Percentiles rank a stretch among this genome's conserved stretches.
Evolutionary conservation across 1,139 yeast genomes (phyloP).

Genomic region (Pichia sp.): DNA sequence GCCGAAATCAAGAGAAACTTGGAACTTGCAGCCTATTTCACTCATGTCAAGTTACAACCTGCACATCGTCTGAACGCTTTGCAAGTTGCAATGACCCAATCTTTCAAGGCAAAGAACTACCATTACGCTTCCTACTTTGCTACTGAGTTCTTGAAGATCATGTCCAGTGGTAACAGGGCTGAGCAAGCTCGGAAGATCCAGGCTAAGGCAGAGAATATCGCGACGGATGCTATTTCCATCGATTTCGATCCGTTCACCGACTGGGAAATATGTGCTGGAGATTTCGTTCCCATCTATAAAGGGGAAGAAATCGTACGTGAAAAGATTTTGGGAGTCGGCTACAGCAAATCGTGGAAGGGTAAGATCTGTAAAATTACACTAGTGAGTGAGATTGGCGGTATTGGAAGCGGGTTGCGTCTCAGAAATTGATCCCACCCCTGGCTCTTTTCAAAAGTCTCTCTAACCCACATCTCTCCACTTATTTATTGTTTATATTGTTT

Average conservation of each 20-base stretch:
- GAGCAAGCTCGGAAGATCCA: conserved; percentile 85
- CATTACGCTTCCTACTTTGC: conserved; percentile 92
- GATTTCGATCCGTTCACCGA: conserved; percentile 92
- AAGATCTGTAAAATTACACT: conserved; percentile 70
- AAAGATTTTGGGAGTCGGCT: conserved; percentile 89
- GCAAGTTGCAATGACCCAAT: conserved; percentile 92
- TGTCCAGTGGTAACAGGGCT: conserved; percentile 71
- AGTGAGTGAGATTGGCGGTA: conserved; percentile 82
- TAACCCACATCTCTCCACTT: neutral
- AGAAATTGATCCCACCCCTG: conserved; percentile 8
- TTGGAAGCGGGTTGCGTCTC: conserved; percentile 83
- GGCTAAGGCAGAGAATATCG: conserved; percentile 70
- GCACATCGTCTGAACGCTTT: conserved; percentile 84
- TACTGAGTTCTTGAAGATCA: conserved; percentile 65
- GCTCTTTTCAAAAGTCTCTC: neutral
- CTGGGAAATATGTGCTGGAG: conserved; percentile 83
- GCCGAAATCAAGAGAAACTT: conserved; percentile 75
- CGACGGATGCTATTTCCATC: conserved; percentile 82
- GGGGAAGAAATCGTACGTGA: conserved; percentile 68
- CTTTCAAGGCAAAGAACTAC: conserved; percentile 82
- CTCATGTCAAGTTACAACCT: conserved; percentile 75
- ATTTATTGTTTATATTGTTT: conserved; percentile 4
- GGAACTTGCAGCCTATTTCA: conserved; percentile 94
- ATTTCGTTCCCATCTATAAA: conserved; percentile 83
- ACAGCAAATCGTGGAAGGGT: conserved; percentile 75